These are phyloP conservation scores for Carex littledalei DNA, from an alignment of 176 grass and related monocot species.

Conservation along the genomic window DNA sequence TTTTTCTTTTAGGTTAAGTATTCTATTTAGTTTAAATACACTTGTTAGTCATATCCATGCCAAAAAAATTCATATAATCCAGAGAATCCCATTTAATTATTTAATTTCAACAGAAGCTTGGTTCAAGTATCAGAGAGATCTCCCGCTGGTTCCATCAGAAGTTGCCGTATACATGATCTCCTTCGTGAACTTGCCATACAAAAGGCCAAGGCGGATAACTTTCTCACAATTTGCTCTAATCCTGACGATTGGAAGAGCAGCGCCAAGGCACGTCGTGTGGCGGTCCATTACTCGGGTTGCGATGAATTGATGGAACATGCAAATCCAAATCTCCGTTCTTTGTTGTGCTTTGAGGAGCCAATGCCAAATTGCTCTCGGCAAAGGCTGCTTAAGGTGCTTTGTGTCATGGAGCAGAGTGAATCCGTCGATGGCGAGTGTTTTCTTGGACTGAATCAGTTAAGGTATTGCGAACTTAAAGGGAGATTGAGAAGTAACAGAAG, in stretches of 20 bases:
- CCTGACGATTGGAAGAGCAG: neutral
- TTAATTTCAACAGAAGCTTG: neutral
- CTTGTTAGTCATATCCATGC: too few species aligned
- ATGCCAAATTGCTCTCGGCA: neutral
- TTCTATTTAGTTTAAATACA: too few species aligned
- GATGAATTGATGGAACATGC: neutral
- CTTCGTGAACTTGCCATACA: neutral
- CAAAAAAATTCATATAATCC: too few species aligned
- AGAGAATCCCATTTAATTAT: too few species aligned
- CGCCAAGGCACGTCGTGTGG: neutral
- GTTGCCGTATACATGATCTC: neutral
- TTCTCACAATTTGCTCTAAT: neutral
- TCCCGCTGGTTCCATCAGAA: neutral
- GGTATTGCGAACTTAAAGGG: too few species aligned
- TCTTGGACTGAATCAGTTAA: too few species aligned
- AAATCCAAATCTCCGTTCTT: neutral
- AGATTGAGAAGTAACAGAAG: too few species aligned
- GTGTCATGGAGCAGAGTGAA: rapidly evolving
- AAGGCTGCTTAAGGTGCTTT: neutral
- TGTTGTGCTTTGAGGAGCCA: neutral
- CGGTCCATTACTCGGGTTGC: neutral
- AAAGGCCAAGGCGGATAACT: neutral
- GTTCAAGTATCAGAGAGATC: neutral
- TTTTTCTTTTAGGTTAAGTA: too few species aligned
- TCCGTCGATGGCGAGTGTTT: too few species aligned